phyloP scores from a whole-genome alignment of 2,329 filamentous ascomycete genomes.

The Fusarium sterilihyphosum region DNA sequence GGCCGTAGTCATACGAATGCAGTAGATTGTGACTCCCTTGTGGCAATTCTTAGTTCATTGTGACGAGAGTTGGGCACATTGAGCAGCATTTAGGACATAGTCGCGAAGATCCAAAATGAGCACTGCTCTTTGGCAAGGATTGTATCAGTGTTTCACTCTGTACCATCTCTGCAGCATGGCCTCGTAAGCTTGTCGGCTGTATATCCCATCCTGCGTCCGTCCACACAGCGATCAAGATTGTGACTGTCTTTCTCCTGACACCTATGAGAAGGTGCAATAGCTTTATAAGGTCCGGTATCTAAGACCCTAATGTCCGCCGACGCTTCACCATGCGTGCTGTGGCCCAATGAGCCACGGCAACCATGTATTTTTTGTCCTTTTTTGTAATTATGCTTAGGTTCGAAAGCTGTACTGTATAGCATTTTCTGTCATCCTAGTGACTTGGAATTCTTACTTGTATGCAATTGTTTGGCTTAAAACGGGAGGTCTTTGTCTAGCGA shows the following conservation, averaged over 20 bases:
- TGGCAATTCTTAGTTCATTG: neutral
- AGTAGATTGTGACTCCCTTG: fast-evolving
- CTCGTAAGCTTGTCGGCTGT: neutral
- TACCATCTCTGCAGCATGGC: neutral
- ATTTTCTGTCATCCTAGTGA: no score
- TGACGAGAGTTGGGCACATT: fast-evolving
- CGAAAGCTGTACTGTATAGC: neutral
- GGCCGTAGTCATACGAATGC: no score
- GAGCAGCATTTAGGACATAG: neutral
- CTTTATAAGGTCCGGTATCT: neutral
- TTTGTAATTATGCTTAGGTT: neutral
- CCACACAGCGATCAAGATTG: fast-evolving
- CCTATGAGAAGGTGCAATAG: neutral
- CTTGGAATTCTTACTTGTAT: no score
- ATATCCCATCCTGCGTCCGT: fast-evolving
- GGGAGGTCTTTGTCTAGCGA: neutral
- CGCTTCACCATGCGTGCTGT: neutral
- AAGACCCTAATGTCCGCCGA: neutral
- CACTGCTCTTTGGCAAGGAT: fast-evolving
- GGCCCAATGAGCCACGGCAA: neutral
- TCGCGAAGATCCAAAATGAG: neutral
- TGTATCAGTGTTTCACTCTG: fast-evolving
- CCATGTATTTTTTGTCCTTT: neutral
- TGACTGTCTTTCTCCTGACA: fast-evolving
- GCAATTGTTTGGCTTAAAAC: no score